Evolutionary conservation across 148 eudicot genomes (phyloP), one percentile per base, ranked within the genome.

Genomic region (Nepenthes mirabilis): DNA sequence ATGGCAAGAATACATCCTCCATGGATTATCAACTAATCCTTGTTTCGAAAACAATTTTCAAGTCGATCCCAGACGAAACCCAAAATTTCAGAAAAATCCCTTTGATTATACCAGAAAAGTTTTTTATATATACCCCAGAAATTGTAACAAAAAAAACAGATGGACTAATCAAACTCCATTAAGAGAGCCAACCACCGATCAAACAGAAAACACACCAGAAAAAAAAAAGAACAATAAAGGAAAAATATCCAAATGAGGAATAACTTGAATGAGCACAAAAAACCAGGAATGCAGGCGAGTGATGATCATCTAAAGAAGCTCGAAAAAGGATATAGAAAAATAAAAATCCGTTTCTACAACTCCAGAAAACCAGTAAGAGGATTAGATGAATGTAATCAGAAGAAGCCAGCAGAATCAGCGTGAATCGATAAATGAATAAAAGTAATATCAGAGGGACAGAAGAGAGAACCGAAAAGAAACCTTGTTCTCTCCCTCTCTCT

Each of bases 231-330:
- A 61, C 12, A n/a, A 23, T 23, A 14, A 48, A 50, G 47, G 43
- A 55, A 57, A 65, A 35, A 53, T 13, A 6, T 52, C 59, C 37
- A 74, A 68, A 60, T 36, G 34, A 55, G 59, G 34, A 64, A 64
- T 9, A 1, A 50, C 56, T 36, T 2, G 13, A 49, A 49, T 40
- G 45, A 5, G 52, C 14, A n/a, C n/a, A n/a, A 10, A 11, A 49
- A 10, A 6, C 6, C 52, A 49, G 11, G 3, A 6, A 3, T 49
- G 52, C 52, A 49, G 1, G 52, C 6, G 2, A 11, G 3, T 49
- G 3, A 49, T 10, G 10, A 11, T 49, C 52, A 49, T 6, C 52
- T 23, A 12, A 49, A 40, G 45, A 40, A 40, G 45, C 6, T 40
- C 4, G 8, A 3, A 8, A 40, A 1, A 40, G 8, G 45, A 40